phyloP scores from a whole-genome alignment of 768 basidiomycete species.

The Xerocomellus amylosporus region DNA sequence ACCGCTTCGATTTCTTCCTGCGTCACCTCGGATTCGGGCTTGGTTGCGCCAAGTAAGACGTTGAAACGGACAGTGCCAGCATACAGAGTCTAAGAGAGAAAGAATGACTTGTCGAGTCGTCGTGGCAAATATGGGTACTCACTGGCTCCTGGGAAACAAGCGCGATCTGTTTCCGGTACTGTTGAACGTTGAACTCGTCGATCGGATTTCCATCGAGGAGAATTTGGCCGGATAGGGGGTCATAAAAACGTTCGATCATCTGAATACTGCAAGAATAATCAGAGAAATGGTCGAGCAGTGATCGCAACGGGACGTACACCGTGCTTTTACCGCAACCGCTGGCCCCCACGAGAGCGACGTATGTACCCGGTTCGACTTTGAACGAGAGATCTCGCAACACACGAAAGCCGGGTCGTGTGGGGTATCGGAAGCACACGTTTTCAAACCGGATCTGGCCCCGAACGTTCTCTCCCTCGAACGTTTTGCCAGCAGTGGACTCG shows the following conservation, averaged over 20 bases:
- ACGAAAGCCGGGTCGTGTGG: slow-evolving; percentile 78
- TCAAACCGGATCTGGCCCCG: slow-evolving; percentile 72
- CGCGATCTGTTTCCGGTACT: slow-evolving; percentile 85
- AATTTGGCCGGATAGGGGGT: slow-evolving; percentile 68
- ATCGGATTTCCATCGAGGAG: slow-evolving; percentile 76
- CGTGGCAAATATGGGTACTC: slow-evolving; percentile 12
- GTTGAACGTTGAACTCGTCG: slow-evolving; percentile 73
- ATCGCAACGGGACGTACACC: slow-evolving; percentile 47
- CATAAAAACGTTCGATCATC: slow-evolving; percentile 82
- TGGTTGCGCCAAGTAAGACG: slow-evolving; percentile 80
- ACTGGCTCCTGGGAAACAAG: slow-evolving; percentile 87
- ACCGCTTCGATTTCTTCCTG: slow-evolving; percentile 83
- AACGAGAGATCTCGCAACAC: slow-evolving; percentile 78
- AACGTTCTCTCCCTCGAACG: slow-evolving; percentile 41
- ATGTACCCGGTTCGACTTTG: slow-evolving; percentile 71
- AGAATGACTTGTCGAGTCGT: neutral
- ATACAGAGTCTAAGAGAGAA: slow-evolving; percentile 57
- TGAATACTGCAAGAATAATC: slow-evolving; percentile 54
- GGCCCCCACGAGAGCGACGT: slow-evolving; percentile 78
- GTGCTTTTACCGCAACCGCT: slow-evolving; percentile 83
- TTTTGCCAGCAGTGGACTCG: slow-evolving; percentile 63
- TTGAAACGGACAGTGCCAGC: slow-evolving; percentile 92
- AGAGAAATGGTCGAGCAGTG: neutral
- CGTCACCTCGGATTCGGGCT: slow-evolving; percentile 74
- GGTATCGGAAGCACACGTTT: slow-evolving; percentile 86